Base-by-base conservation (phyloP, 495 filamentous ascomycete species). In the Aspergillus diversus region DNA sequence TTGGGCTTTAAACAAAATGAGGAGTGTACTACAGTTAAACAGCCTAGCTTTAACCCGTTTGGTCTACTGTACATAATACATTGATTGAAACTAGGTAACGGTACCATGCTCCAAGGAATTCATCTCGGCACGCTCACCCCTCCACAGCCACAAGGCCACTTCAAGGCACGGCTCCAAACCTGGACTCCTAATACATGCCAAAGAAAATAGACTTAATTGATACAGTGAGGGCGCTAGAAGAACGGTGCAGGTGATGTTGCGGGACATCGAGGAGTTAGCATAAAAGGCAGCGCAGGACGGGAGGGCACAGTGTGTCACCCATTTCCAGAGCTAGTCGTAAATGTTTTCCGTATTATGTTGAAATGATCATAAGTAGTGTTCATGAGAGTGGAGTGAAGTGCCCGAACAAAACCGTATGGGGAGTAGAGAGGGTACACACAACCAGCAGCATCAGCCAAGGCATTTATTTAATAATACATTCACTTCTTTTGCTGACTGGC, bases 401-500 rank as follows among this genome's bases (percentile, higher is more conserved):
- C 21, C 21, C 21, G 21, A 31, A 21, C 34, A 39, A 34, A 32
- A 61, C 60, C 60, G 50, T 65, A 63, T 66, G 49, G 47, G 46
- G 33, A 32, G 50, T 42, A 27, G 16, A 27, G 17, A 48, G 49
- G 34, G 33, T n/a, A 54, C 1, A 27, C 21, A 54, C 27, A 54
- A n/a, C 7, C 33, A 54, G 13, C n/a, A 50, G 33, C 35, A 56
- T 53, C 51, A 60, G 21, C 39, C 52, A 33, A 48, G 32, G n/a
- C 37, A 16, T 42, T 61, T 34, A 27, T 27, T 27, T 27, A 27
- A 27, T 27, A 31, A 48, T n/a, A 42, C 49, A 43, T 3, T 70
- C 63, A 72, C 52, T 67, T 67, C 61, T 75, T 75, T 69, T 80
- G 78, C 59, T 77, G 68, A 60, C 76, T 79, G 57, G 78, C 73